Evolutionary conservation across 345 rosid species (phyloP).

Genomic region (Gossypium stocksii): DNA sequence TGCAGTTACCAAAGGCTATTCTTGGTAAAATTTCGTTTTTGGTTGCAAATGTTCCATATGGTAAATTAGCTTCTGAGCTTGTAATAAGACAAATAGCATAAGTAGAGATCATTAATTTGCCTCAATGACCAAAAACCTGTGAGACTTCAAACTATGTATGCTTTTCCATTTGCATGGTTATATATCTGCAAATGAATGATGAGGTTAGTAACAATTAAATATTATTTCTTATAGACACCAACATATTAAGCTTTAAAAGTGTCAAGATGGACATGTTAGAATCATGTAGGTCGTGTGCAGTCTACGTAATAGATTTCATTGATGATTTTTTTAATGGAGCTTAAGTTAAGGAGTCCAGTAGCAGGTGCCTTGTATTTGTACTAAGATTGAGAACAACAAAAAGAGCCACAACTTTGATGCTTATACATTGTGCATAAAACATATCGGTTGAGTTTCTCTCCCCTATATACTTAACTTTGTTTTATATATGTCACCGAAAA

Average conservation of each 20-base stretch:
- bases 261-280: neutral
- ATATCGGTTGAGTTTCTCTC: neutral
- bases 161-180: neutral
- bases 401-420: neutral
- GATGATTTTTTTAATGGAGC: neutral
- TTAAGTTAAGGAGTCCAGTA: neutral
- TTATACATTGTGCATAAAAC: neutral
- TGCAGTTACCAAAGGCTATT: neutral
- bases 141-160: neutral
- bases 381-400: neutral
- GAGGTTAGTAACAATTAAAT: neutral
- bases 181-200: neutral
- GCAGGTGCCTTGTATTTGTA: neutral
- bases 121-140: neutral
- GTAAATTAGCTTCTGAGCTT: conserved; percentile 1
- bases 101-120: neutral
- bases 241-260: neutral
- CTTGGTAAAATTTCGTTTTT: conserved; percentile 4
- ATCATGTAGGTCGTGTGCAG: neutral
- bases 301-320: neutral
- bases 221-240: neutral
- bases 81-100: neutral
- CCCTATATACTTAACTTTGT: neutral
- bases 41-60: neutral
- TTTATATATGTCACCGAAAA: neutral